These are phyloP conservation scores for Triticum monococcum DNA, from an alignment of 176 grass and related monocot species.

Conservation along the genomic window DNA sequence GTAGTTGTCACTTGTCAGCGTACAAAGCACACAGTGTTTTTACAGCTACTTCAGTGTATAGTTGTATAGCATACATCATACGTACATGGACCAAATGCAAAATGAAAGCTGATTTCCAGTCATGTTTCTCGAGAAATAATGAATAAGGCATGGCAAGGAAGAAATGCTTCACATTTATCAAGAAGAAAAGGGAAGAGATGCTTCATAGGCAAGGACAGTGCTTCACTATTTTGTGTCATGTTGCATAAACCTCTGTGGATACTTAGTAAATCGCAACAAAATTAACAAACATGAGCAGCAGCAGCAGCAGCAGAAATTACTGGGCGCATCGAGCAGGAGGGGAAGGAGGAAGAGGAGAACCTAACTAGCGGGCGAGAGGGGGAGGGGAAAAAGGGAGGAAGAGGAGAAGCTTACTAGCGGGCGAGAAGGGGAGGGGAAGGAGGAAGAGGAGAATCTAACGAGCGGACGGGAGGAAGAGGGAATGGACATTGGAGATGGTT, in stretches of 20 bases:
- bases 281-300: not conserved
- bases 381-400: too few relatives aligned
- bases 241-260: not conserved
- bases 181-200: too few relatives aligned
- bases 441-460: too few relatives aligned
- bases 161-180: not conserved
- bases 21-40: not conserved
- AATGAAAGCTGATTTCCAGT: not conserved
- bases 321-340: not conserved
- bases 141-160: not conserved
- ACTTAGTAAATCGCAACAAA: not conserved
- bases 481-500: too few relatives aligned
- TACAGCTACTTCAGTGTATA: constrained; percentile 4
- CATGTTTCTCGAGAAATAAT: not conserved
- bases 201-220: too few relatives aligned
- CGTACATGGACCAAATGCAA: constrained; percentile 28
- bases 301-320: not conserved
- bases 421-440: too few relatives aligned
- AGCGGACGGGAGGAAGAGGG: too few relatives aligned
- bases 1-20: too few relatives aligned
- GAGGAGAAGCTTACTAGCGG: too few relatives aligned
- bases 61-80: constrained; percentile 30
- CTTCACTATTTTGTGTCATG: not conserved
- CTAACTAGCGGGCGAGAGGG: too few relatives aligned
- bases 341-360: too few relatives aligned